Evolutionary conservation across 2,329 filamentous ascomycete genomes (phyloP).

Genomic region (Rutstroemia sydowiana): DNA sequence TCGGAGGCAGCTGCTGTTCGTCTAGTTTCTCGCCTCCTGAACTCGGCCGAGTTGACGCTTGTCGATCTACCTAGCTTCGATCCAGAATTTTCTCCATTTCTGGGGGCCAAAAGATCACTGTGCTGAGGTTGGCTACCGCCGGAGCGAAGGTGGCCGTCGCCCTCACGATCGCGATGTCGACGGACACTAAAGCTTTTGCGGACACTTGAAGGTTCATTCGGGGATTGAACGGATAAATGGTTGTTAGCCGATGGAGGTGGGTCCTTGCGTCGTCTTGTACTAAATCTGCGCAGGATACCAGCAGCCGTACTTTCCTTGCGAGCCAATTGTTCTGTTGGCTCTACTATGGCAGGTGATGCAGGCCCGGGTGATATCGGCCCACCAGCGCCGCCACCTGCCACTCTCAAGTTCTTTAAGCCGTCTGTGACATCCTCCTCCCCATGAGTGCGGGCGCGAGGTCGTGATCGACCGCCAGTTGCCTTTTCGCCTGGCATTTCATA

Average conservation of each 20-base stretch:
- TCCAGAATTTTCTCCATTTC: slow-evolving; percentile 51
- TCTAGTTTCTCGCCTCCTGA: slow-evolving; percentile 56
- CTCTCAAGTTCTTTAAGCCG: slow-evolving; percentile 57
- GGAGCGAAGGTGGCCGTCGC: slow-evolving; percentile 42
- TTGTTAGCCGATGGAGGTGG: slow-evolving; percentile 45
- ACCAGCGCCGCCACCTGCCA: slow-evolving; percentile 42
- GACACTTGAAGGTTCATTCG: slow-evolving; percentile 58
- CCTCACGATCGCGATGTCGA: slow-evolving; percentile 44
- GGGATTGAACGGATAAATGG: slow-evolving; percentile 69
- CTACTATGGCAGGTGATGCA: slow-evolving; percentile 40
- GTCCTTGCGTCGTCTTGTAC: slow-evolving; percentile 72
- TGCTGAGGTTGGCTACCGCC: slow-evolving; percentile 65
- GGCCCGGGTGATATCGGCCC: slow-evolving; percentile 36
- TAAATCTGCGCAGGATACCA: slow-evolving; percentile 80
- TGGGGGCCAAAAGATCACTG: slow-evolving; percentile 62
- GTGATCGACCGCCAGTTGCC: slow-evolving; percentile 72
- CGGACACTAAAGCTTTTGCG: slow-evolving; percentile 87
- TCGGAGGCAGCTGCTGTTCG: slow-evolving; percentile 49
- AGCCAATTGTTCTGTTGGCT: slow-evolving; percentile 52
- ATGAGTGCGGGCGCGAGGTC: slow-evolving; percentile 83
- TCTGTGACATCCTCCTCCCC: slow-evolving; percentile 87
- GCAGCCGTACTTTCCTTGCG: slow-evolving; percentile 86
- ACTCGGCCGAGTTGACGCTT: slow-evolving; percentile 84
- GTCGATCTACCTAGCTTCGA: slow-evolving; percentile 76
- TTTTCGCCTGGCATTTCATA: slow-evolving; percentile 89